Evolutionary conservation across 192 early-diverging fungal species (phyloP).

Genomic region (Gaertneriomyces sp.): DNA sequence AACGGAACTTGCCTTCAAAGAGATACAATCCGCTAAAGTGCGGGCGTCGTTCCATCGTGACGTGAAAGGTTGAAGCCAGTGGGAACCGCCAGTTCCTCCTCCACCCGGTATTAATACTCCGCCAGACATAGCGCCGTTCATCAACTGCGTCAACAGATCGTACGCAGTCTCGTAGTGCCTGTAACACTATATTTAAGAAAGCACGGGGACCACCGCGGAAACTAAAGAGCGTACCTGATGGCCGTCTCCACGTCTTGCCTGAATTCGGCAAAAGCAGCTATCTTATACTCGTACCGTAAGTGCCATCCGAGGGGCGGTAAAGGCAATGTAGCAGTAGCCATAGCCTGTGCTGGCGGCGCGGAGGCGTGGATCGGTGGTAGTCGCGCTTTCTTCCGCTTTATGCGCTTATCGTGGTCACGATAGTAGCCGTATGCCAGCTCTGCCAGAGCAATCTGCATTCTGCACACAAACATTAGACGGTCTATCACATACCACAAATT

Average conservation of each 20-base stretch:
- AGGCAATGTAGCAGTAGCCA: constrained; percentile 11
- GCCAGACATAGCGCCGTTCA: constrained; percentile 42
- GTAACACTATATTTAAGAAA: neutral
- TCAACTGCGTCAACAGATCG: constrained; percentile 61
- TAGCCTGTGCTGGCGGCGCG: neutral
- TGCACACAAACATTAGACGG: neutral
- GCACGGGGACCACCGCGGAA: neutral
- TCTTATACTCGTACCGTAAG: constrained; percentile 76
- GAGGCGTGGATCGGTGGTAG: constrained; percentile 41
- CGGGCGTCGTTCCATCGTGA: constrained; percentile 73
- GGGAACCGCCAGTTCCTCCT: constrained; percentile 20
- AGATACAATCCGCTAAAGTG: constrained; percentile 67
- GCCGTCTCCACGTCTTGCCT: constrained; percentile 50
- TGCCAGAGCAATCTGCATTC: neutral
- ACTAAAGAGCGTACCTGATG: constrained; percentile 31
- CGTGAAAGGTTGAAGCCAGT: constrained; percentile 47
- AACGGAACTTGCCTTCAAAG: constrained; percentile 59
- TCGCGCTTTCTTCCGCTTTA: constrained; percentile 66
- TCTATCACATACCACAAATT: neutral
- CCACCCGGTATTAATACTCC: constrained; percentile 41
- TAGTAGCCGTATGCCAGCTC: constrained; percentile 51
- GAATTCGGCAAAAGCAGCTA: constrained; percentile 54
- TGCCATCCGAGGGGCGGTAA: constrained; percentile 62
- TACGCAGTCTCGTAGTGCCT: constrained; percentile 71
- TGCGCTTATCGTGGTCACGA: constrained; percentile 67